Evolutionary conservation across 106 monocot genomes (phyloP), one percentile per base, ranked within the genome.

Genomic region (Gastrodia elata): DNA sequence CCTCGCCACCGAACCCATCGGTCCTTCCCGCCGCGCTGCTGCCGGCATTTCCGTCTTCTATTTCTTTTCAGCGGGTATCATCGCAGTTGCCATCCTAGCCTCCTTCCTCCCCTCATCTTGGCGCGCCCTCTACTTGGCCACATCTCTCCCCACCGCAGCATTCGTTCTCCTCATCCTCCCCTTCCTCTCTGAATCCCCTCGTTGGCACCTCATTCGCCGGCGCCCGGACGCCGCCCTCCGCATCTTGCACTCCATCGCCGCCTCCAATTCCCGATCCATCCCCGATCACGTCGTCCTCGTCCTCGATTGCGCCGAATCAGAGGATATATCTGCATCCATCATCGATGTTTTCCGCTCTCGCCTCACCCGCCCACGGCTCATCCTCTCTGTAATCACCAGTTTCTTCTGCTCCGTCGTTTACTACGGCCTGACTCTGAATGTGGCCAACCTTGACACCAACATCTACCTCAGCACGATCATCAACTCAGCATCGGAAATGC

Each of bases 391-490:
- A 1, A 26, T 58, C 6, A 83, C 89, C 49, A 82, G 80, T 75
- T 77, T 89, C 79, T 35, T 89, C 30, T 78, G 81, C 76, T 77
- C 93, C 26, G 16, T 89, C 16, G 87, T 87, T 0, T 93, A 93
- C 81, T 93, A 87, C 72, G 87, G 89, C 41, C 89, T 93, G 34
- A 93, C 81, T 70, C 81, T 93, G 22, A 93, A 93, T 71, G 89
- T 87, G 18, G 89, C 76, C 43, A 93, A 93, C 72, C 84, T 93
- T 68, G 77, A 75, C 43, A 93, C 87, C 28, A 86, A 84, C 77
- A 48, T 89, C 39, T 83, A 93, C 77, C 35, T 81, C 41, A 87
- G 79, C 64, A 89, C 89, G 16, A 6, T 80, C 41, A 64, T 89
- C 37, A 93, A 93, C 34, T 71, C 89, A 15, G 30, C 87, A 6